Evolutionary conservation across 345 rosid genomes (phyloP).

Genomic region (Geranium brycei): DNA sequence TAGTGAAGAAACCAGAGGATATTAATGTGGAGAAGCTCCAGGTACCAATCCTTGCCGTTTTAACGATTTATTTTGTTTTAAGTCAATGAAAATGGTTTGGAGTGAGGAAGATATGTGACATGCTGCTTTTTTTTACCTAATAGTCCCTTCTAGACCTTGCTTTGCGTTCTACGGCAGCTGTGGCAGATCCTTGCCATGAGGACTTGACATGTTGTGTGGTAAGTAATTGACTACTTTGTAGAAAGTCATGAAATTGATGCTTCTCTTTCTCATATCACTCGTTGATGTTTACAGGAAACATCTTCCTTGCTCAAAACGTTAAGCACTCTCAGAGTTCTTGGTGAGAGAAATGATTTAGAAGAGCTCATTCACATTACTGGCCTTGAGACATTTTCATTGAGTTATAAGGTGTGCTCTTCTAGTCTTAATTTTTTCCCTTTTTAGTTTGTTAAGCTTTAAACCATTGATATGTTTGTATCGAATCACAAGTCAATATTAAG

Average conservation of each 20-base stretch:
- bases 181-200: constrained; percentile 91
- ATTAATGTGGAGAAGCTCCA: constrained; percentile 85
- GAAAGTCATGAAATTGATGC: not conserved
- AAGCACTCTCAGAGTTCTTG: constrained; percentile 44
- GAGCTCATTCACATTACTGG: constrained; percentile 76
- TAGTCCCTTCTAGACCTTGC: constrained; percentile 98
- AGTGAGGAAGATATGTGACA: not conserved
- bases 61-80: not conserved
- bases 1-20: constrained; percentile 63
- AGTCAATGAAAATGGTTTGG: not conserved
- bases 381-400: constrained; percentile 88
- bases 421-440: not conserved
- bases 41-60: constrained; percentile 24
- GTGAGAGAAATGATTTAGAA: constrained; percentile 42
- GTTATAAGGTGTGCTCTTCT: constrained; percentile 62
- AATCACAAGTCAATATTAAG: no score
- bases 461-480: no score
- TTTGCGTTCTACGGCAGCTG: constrained; percentile 86
- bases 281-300: constrained; percentile 48
- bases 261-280: constrained; percentile 20
- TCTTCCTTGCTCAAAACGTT: constrained; percentile 70
- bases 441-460: not conserved
- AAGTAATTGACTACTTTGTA: constrained; percentile 16
- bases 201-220: constrained; percentile 94
- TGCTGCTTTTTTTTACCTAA: constrained; percentile 1